Base-by-base conservation (phyloP, 2,329 filamentous ascomycete species). In the Ophiostoma novo-ulmi region DNA sequence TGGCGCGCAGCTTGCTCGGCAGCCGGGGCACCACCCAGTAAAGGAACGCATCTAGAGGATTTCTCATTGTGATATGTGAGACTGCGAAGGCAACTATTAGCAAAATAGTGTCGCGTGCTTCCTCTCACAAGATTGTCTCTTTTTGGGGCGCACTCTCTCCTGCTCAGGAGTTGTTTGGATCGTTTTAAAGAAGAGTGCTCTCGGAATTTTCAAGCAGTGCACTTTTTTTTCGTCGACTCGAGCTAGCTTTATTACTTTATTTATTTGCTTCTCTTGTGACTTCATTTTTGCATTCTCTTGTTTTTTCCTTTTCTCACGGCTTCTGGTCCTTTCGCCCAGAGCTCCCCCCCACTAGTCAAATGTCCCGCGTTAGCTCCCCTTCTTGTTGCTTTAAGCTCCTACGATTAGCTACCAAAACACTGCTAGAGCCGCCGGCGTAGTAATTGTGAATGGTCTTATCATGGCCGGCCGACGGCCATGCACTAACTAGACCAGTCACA, bases 1-100 rank as follows among this genome's bases (percentile, higher is more conserved):
- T 71, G 22, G 71, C 75, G 0, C 73, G 72, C 69, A 80, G 75
- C 69, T 72, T 70, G 13, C 73, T 72, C 13, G 78, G 78, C n/a
- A 78, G 71, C 13, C 68, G 70, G 14, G 69, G 71, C 14, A 48
- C 26, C n/a, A 70, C 35, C 69, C 69, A 64, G 52, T 64, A 48
- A 52, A 67, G 44, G 48, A 71, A 68, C 10, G 61, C 63, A 26
- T 58, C 68, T 13, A 71, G 44, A 11, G 61, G 52, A 3, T n/a
- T 64, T 20, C 67, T 52, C 70, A 71, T 71, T 1, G 20, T 65
- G 44, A 11, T 6, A 8, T 5, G 13, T 67, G 5, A n/a, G 36
- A 22, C 10, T 8, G 35, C 13, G 5, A 10, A 20, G 14, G 41
- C 44, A 48, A 20, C n/a, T 48, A 7, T 10, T 39, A 2, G 13